Evolutionary conservation across 176 grass and related monocot genomes (phyloP).

Genomic region (Aegilops umbellulata): DNA sequence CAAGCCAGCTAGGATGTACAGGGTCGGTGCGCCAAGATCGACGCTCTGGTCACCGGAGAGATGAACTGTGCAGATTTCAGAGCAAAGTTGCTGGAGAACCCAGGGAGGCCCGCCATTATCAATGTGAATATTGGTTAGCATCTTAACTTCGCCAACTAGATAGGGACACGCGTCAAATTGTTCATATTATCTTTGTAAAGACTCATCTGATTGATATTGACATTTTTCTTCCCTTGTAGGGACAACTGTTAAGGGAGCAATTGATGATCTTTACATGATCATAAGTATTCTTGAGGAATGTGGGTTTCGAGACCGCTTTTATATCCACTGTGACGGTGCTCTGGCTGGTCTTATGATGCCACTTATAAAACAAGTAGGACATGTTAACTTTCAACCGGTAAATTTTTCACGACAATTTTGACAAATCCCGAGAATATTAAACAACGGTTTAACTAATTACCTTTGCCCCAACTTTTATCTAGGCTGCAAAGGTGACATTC

Average conservation of each 20-base stretch:
- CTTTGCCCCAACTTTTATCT: background rate
- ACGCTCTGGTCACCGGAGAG: slow-evolving; percentile 31
- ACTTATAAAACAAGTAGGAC: slow-evolving; percentile 27
- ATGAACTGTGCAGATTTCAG: slow-evolving; percentile 38
- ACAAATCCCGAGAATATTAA: background rate
- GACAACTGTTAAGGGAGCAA: slow-evolving; percentile 40
- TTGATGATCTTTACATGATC: slow-evolving; percentile 39
- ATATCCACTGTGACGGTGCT: slow-evolving; percentile 47
- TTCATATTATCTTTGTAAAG: too few species aligned
- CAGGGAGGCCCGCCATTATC: slow-evolving; percentile 26
- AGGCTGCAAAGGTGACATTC: background rate
- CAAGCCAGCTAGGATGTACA: slow-evolving; percentile 54
- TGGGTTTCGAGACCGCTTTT: slow-evolving; percentile 33
- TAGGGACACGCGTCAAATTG: too few species aligned
- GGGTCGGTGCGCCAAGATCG: slow-evolving; percentile 30
- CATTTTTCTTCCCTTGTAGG: background rate
- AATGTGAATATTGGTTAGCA: slow-evolving; percentile 49
- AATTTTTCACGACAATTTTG: background rate
- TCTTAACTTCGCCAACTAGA: background rate
- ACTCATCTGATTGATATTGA: background rate
- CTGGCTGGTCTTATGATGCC: slow-evolving; percentile 5
- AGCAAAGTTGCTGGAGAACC: slow-evolving; percentile 18
- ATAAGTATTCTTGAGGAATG: slow-evolving; percentile 34
- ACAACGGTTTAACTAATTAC: background rate
- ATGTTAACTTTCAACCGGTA: background rate